Evolutionary conservation across 768 basidiomycete species (phyloP), one percentile per base, ranked within the genome.

Genomic region (Suillus variegatus): DNA sequence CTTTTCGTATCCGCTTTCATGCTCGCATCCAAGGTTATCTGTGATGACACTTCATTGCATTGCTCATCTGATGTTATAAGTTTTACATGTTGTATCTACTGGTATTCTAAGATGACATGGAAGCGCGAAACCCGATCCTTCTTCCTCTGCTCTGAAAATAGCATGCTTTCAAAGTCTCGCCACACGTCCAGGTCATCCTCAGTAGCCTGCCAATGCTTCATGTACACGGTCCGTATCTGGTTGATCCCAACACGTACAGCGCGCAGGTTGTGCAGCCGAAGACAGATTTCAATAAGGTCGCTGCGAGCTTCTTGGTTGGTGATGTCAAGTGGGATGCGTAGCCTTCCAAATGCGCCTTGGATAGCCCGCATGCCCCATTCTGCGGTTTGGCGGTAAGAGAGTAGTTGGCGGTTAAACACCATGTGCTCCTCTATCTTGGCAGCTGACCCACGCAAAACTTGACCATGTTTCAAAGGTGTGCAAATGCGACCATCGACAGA

Each of bases 301-400:
- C 25, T 60, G 4, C 78, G 67, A 2, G 46, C 28, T 5, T 72
- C 47, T 3, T 54, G 47, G 62, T 82, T 46, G 47, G 76, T 68
- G 35, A 82, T 78, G n/a, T 73, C 64, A 0, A 85, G 68, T 6
- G 80, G 84, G 2, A 86, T 49, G 3, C 76, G 71, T 16, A 86
- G 75, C 1, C 77, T 71, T 10, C 84, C 81, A 75, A 84, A 86
- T 1, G 81, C 79, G 3, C 81, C 81, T 66, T 84, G 83, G 8
- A 86, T 61, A 5, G 73, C 65, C 0, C 74, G 73, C 76, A 81
- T 85, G 0, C 84, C 84, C 85, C 83, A 86, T 67, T 86, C 82
- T 13, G 82, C 82, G 0, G 83, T 80, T 69, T 86, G 84, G 1
- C 78, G 68, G 65, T 73, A 84, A 4, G 81, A 82, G 0, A 85